A percentile compares a stretch with the other conserved stretches of the same genome.
phyloP scores from a whole-genome alignment of 148 eudicot genomes.

The Gaultheria prostrata region DNA sequence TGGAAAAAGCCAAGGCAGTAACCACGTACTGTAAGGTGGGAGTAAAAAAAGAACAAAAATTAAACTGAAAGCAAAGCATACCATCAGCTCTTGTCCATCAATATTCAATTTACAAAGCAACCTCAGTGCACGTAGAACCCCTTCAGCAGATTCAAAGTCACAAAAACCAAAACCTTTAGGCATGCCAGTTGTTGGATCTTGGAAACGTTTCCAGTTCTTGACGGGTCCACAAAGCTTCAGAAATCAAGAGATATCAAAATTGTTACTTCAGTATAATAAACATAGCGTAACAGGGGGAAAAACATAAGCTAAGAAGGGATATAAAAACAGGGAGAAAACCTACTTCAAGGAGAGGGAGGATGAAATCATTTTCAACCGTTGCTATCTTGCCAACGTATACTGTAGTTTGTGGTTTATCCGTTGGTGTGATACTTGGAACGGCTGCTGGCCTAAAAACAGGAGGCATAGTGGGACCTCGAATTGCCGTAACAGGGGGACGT shows the following conservation, averaged over 20 bases:
- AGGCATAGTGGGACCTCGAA: slow-evolving; percentile 64
- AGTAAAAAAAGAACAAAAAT: neutral
- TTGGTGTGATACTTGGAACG: slow-evolving; percentile 46
- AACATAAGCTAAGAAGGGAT: neutral
- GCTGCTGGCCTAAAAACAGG: slow-evolving; percentile 60
- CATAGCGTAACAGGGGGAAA: neutral
- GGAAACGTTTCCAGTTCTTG: slow-evolving; percentile 94
- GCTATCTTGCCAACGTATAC: slow-evolving; percentile 93
- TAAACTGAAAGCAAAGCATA: slow-evolving; percentile 24
- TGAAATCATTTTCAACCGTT: slow-evolving; percentile 84
- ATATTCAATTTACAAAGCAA: slow-evolving; percentile 73
- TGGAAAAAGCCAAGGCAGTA: neutral
- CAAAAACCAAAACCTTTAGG: slow-evolving; percentile 84
- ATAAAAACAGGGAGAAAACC: slow-evolving; percentile 15
- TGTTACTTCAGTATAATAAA: neutral
- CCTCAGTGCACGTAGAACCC: slow-evolving; percentile 88
- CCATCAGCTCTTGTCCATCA: slow-evolving; percentile 93
- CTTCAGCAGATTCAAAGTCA: slow-evolving; percentile 94
- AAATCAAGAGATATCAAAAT: slow-evolving; percentile 23
- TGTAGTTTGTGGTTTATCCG: slow-evolving; percentile 82
- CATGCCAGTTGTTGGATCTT: slow-evolving; percentile 77
- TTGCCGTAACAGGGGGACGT: slow-evolving; percentile 61
- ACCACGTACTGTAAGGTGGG: neutral
- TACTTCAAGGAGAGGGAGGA: slow-evolving; percentile 83
- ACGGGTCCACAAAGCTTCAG: slow-evolving; percentile 91